Evolutionary conservation across 345 rosid genomes (phyloP), one percentile per base, ranked within the genome.

Genomic region (Alliaria petiolata): DNA sequence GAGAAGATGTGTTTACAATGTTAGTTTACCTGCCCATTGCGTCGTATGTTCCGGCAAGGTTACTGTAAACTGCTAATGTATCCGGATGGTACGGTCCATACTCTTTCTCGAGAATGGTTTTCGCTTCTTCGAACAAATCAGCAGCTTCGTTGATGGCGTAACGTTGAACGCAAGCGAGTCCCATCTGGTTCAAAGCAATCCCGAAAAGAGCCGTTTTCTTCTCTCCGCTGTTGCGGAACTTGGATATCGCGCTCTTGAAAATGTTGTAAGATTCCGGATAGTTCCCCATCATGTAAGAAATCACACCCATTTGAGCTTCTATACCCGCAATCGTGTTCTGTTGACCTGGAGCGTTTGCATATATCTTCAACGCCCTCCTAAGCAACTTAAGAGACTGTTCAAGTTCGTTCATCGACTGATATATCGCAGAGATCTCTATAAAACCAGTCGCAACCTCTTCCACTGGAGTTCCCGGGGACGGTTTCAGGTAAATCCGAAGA

Each of bases 11-110:
- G 51, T 20, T n/a, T n/a, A n/a, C 2, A 3, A 14, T 25, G 35
- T 4, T 10, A 45, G 4, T 17, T 72, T 59, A 95, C 99, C 99
- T 91, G 62, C 99, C 99, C 93, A 95, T 89, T 30, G 99, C 99
- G 73, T 95, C 99, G 72, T 91, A 95, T 10, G 96, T 91, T 35
- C 99, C 97, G 6, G 99, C 97, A 7, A 95, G 90, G 51, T 95
- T 95, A 85, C 95, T 91, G 60, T 91, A 91, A 9, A 91, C 96
- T 13, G 88, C 96, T 52, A 91, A 80, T 0, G 99, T 95, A 51
- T 95, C 96, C 0, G 95, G 86, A 85, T 95, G 99, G 79, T 82
- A 83, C n/a, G 97, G 91, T 42, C 99, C 97, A 38, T 80, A 83
- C 80, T 89, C 99, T 80, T 81, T 84, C 82, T 95, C 95, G 44